Evolutionary conservation across 345 rosid genomes (phyloP).

Genomic region (Angophora floribunda): DNA sequence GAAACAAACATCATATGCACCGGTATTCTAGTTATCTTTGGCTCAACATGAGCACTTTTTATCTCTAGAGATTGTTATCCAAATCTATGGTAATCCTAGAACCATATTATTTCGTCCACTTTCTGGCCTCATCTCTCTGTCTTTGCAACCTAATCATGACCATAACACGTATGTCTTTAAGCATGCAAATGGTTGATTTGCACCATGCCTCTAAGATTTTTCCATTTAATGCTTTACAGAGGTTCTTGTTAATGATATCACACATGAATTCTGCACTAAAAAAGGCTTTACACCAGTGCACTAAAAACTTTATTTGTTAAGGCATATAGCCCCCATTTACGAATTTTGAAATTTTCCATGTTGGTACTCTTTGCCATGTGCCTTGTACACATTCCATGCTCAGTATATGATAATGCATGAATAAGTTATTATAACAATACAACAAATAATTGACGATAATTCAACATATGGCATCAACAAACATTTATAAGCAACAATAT

Average conservation of each 20-base stretch:
- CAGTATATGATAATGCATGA: background rate
- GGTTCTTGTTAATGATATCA: background rate
- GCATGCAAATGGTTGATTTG: background rate
- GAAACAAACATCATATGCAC: background rate
- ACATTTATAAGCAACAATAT: background rate
- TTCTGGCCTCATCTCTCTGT: background rate
- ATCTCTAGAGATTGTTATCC: background rate
- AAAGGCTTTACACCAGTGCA: background rate
- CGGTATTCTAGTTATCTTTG: background rate
- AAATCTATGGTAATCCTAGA: background rate
- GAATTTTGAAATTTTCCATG: background rate
- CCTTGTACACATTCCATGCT: background rate
- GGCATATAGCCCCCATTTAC: background rate
- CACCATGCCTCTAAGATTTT: no score
- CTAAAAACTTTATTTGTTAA: background rate
- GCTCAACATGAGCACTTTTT: background rate
- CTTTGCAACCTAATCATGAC: background rate
- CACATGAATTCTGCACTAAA: background rate
- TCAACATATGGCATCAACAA: background rate
- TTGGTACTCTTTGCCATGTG: background rate
- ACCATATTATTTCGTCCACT: background rate
- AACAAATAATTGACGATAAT: background rate
- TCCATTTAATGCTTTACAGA: background rate
- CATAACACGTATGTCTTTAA: background rate
- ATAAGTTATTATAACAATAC: background rate